Conservation (phyloP, 1,284 basidiomycete species). For the Rhodofomes roseus region DNA sequence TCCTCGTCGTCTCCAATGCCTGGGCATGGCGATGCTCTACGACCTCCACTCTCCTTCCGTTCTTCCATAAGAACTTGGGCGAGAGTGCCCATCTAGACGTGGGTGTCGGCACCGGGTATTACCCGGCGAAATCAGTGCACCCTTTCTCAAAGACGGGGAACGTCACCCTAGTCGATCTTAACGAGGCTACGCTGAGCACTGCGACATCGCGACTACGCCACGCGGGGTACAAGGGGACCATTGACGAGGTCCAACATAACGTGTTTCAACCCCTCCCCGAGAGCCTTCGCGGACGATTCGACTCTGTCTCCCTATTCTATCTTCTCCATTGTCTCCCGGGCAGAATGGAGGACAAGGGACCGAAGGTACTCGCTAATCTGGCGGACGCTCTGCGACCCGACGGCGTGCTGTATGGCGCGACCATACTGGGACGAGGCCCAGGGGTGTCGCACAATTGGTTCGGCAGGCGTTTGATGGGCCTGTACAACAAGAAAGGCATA, state of each 20-base stretch:
- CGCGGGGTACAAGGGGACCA: constrained; percentile 17
- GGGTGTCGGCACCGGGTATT: constrained; percentile 24
- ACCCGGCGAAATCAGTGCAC: constrained; percentile 12
- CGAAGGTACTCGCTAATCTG: constrained; percentile 12
- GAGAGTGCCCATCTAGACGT: constrained; percentile 21
- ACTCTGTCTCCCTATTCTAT: constrained; percentile 24
- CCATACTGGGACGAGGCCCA: constrained; percentile 15
- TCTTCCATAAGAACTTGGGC: constrained; percentile 19
- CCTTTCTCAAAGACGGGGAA: constrained; percentile 14
- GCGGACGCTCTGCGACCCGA: constrained; percentile 13
- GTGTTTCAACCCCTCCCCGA: constrained; percentile 18
- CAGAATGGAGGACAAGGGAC: constrained; percentile 16
- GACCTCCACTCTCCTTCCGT: constrained; percentile 14
- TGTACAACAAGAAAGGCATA: constrained; percentile 18
- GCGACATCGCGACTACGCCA: constrained; percentile 9
- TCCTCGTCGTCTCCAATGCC: not conserved
- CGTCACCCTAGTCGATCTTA: constrained; percentile 21
- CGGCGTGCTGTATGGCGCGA: constrained; percentile 22
- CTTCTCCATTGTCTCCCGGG: constrained; percentile 24
- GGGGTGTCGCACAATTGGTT: constrained; percentile 20
- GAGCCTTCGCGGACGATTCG: constrained; percentile 10
- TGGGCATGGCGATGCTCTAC: constrained; percentile 21
- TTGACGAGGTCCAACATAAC: constrained; percentile 16
- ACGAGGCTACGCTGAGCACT: constrained; percentile 16
- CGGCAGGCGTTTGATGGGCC: constrained; percentile 12